Evolutionary conservation across 495 filamentous ascomycete genomes (phyloP).

Genomic region (Hapsidospora chrysogenum): DNA sequence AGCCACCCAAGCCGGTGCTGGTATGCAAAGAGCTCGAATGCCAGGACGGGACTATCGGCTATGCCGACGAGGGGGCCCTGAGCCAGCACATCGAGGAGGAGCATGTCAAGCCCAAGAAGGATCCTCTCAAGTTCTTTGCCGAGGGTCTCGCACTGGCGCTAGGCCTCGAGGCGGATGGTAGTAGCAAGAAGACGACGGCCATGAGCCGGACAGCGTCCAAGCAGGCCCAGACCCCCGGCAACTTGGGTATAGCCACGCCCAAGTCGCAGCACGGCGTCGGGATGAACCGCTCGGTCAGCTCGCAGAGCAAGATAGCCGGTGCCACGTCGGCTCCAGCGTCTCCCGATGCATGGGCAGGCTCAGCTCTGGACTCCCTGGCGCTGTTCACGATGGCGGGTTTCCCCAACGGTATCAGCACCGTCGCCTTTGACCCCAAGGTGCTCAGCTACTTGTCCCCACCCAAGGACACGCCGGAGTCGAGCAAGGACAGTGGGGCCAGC

Average conservation of each 20-base stretch:
- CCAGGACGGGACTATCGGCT: constrained; percentile 28
- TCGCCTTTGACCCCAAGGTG: constrained; percentile 26
- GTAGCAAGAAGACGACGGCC: constrained; percentile 11
- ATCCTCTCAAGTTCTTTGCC: constrained; percentile 32
- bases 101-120: constrained; percentile 33
- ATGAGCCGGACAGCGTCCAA: constrained; percentile 21
- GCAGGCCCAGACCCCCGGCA: constrained; percentile 25
- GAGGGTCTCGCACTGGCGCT: constrained; percentile 26
- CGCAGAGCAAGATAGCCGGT: constrained; percentile 8
- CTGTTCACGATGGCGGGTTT: constrained; percentile 12
- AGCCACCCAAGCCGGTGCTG: constrained; percentile 19
- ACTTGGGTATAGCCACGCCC: constrained; percentile 16
- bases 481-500: constrained; percentile 32
- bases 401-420: constrained; percentile 9
- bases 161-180: constrained; percentile 30
- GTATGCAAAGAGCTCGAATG: constrained; percentile 28
- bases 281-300: constrained; percentile 26
- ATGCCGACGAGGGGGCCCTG: constrained; percentile 34
- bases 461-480: constrained; percentile 39
- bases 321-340: constrained; percentile 6
- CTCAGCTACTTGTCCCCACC: constrained; percentile 30
- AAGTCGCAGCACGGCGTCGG: constrained; percentile 26
- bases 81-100: constrained; percentile 33
- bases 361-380: constrained; percentile 28
- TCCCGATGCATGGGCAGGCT: constrained; percentile 16